Base-by-base conservation (phyloP, 352 stramenopile species). In the Globisporangium radiosum region DNA sequence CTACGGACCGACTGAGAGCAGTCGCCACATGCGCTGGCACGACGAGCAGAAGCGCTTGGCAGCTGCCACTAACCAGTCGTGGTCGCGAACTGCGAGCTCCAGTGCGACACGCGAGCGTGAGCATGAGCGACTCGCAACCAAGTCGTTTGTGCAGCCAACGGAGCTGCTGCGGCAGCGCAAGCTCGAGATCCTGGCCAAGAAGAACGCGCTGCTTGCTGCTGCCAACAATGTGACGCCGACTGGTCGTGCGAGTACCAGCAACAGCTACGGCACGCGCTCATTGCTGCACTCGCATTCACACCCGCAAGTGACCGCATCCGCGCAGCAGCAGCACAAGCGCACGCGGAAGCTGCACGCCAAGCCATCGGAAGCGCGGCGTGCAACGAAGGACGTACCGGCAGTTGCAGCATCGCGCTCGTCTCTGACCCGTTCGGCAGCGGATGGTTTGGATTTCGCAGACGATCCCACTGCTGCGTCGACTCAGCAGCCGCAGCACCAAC, bases 1-100 rank as follows among this genome's bases (percentile, higher is more conserved):
- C 66, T 85, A 89, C 60, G 82, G 82, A 0, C 82, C 82, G 5
- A 92, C 82, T 0, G 78, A 89, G 65, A 90, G 82, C 69, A 87
- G 76, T 66, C 76, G 79, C 0, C 78, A 85, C 62, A 89, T 86
- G 68, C 76, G 80, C 8, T 92, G 82, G 82, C 79, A 90, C 43
- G 70, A 80, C 42, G 73, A 87, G 38, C 75, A 88, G 62, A 83
- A 85, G 63, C 75, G 76, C 47, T 69, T 72, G n/a, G 45, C 45
- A 11, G 67, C 83, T 59, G 65, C 74, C 51, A 64, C 68, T n/a
- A 61, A 65, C 19, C 65, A 71, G 25, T 40, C 51, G 60, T 47
- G 50, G 25, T 65, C 60, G 53, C 60, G 75, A 40, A 85, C 72
- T 17, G 49, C 70, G 52, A 85, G 73, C 43, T 71, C 82, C 15